Conservation (phyloP, 805 yeast species). For the Monosporozyma servazzii region DNA sequence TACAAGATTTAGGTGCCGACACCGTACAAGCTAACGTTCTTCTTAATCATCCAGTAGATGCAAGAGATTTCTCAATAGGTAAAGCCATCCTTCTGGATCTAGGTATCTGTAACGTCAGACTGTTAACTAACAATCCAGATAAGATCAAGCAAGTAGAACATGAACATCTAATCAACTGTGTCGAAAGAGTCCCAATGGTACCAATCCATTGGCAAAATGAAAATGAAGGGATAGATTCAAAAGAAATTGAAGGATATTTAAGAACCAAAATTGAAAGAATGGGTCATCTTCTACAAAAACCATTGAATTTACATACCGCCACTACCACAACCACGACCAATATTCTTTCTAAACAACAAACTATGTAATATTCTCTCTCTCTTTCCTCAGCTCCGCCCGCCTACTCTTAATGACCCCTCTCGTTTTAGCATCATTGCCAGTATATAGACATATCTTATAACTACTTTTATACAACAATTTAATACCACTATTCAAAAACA, state of each 20-base stretch:
- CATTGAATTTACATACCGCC: slow-evolving; percentile 26
- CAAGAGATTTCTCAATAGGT: slow-evolving; percentile 87
- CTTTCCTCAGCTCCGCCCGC: too few species aligned
- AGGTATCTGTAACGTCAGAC: slow-evolving; percentile 59
- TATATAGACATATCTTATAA: background rate
- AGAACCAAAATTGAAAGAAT: slow-evolving; percentile 91
- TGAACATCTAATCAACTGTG: slow-evolving; percentile 60
- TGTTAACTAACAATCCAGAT: slow-evolving; percentile 93
- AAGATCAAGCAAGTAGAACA: slow-evolving; percentile 94
- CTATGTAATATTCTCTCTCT: background rate
- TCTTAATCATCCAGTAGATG: slow-evolving; percentile 95
- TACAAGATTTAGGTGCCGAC: slow-evolving; percentile 97
- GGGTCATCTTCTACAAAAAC: slow-evolving; percentile 79
- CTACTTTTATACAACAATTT: background rate
- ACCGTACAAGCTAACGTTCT: slow-evolving; percentile 92
- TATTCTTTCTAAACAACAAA: too few species aligned
- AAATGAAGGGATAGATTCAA: slow-evolving; percentile 61
- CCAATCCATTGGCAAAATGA: slow-evolving; percentile 79
- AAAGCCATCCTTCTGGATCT: slow-evolving; percentile 85
- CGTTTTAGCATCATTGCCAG: background rate
- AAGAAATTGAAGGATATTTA: slow-evolving; percentile 86
- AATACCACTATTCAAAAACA: too few species aligned
- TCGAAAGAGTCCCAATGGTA: slow-evolving; percentile 91
- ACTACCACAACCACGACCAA: background rate
- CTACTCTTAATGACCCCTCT: background rate